Evolutionary conservation across 768 basidiomycete genomes (phyloP).

Genomic region (Hirschioporus abietinus): DNA sequence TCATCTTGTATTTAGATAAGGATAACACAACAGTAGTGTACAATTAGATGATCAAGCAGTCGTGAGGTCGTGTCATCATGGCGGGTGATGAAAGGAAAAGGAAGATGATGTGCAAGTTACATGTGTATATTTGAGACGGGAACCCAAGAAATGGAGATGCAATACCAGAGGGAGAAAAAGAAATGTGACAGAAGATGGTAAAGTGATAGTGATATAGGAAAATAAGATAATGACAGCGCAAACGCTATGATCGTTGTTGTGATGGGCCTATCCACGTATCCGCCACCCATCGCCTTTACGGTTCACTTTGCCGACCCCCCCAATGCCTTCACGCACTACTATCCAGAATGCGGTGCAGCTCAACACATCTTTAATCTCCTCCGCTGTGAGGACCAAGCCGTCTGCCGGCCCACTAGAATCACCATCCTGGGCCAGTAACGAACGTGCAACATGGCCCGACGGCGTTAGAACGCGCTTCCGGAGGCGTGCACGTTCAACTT

Average conservation of each 20-base stretch:
- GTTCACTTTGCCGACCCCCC: constrained; percentile 75
- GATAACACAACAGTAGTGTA: background rate
- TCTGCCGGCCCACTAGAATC: constrained; percentile 15
- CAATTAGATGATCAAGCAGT: background rate
- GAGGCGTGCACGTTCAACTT: constrained; percentile 55
- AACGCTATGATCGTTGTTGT: background rate
- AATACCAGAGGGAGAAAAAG: background rate
- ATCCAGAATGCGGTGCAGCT: constrained; percentile 88
- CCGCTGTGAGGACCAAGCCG: constrained; percentile 69
- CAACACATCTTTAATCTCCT: constrained; percentile 91
- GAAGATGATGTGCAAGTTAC: background rate
- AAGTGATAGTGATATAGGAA: background rate
- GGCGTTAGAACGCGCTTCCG: constrained; percentile 42
- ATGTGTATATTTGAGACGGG: background rate
- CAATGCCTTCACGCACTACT: constrained; percentile 88
- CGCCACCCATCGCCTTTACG: constrained; percentile 79
- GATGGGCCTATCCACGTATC: constrained; percentile 44
- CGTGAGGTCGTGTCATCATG: background rate
- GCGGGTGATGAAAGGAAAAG: background rate
- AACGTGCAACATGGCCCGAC: constrained; percentile 25
- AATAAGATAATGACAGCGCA: background rate
- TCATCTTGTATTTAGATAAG: background rate
- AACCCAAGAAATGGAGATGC: background rate
- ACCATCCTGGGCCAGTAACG: constrained; percentile 14
- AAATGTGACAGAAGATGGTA: background rate